Conservation (phyloP, 805 yeast species). For the Priceomyces medius region DNA sequence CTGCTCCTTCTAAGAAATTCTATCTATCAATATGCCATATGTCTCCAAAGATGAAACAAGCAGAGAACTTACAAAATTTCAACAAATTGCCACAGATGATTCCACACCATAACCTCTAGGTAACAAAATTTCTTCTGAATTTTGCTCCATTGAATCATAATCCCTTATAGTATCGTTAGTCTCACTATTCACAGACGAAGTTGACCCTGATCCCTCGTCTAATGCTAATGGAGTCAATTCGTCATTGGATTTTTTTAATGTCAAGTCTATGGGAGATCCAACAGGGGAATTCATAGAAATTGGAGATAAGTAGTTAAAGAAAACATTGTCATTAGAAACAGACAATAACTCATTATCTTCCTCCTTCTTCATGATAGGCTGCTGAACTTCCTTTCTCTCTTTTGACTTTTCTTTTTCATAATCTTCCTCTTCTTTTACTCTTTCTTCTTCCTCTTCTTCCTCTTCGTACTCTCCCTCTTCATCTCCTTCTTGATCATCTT, state of each 20-base stretch:
- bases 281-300: slow-evolving; percentile 40
- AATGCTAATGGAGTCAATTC: slow-evolving; percentile 11
- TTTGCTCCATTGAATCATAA: slow-evolving; percentile 42
- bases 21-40: not conserved
- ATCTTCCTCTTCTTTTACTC: not conserved
- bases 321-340: slow-evolving; percentile 12
- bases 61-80: slow-evolving; percentile 15
- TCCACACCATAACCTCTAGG: slow-evolving; percentile 11
- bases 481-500: slow-evolving; percentile 4
- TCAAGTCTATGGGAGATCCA: slow-evolving; percentile 40
- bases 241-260: slow-evolving; percentile 21
- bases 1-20: slow-evolving; percentile 11
- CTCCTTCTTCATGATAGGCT: slow-evolving; percentile 6
- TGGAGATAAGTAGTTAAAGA: slow-evolving; percentile 42
- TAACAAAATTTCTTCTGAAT: slow-evolving; percentile 47
- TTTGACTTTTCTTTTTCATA: not conserved
- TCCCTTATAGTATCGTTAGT: slow-evolving; percentile 11
- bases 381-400: slow-evolving; percentile 1
- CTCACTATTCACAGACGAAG: slow-evolving; percentile 4
- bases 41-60: slow-evolving; percentile 8
- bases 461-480: slow-evolving; percentile 2
- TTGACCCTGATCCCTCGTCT: slow-evolving; percentile 2
- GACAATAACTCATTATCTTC: slow-evolving; percentile 13
- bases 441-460: slow-evolving; percentile 4
- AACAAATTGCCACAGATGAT: slow-evolving; percentile 6